Conservation (phyloP, 495 filamentous ascomycete genomes). For the Astrothelium macrocarpum region DNA sequence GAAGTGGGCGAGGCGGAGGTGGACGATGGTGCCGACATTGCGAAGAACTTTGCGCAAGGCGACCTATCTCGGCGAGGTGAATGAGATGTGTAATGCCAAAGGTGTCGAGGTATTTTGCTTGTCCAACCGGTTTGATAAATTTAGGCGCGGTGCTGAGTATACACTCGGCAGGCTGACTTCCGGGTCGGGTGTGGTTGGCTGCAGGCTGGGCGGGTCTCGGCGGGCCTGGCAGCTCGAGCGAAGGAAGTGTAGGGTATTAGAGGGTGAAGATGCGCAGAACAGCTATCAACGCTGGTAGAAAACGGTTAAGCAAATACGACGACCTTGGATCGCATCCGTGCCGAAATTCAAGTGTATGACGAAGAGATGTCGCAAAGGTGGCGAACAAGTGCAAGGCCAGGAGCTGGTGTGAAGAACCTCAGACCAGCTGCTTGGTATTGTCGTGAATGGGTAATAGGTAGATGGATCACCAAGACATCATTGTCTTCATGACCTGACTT, state of each 20-base stretch:
- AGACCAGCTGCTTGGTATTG: neutral
- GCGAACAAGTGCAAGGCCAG: neutral
- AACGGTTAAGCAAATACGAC: neutral
- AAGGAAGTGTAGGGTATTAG: neutral
- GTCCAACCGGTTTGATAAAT: neutral
- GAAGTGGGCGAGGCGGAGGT: conserved; percentile 6
- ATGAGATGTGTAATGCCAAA: neutral
- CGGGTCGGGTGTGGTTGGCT: neutral
- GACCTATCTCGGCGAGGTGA: neutral
- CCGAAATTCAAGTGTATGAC: neutral
- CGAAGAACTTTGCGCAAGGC: neutral
- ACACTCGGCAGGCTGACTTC: neutral
- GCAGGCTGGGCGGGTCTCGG: neutral
- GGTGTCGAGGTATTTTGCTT: neutral
- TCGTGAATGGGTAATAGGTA: too few relatives aligned
- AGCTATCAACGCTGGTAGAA: neutral
- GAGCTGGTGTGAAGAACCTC: neutral
- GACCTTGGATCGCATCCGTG: neutral
- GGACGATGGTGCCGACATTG: neutral
- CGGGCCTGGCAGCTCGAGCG: neutral
- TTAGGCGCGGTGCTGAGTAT: neutral
- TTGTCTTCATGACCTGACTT: neutral
- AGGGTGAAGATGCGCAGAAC: neutral
- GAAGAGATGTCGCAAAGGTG: neutral
- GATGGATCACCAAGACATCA: too few relatives aligned